Base-by-base conservation (phyloP, 1,284 basidiomycete species). In the Xerocomus amazonicus region DNA sequence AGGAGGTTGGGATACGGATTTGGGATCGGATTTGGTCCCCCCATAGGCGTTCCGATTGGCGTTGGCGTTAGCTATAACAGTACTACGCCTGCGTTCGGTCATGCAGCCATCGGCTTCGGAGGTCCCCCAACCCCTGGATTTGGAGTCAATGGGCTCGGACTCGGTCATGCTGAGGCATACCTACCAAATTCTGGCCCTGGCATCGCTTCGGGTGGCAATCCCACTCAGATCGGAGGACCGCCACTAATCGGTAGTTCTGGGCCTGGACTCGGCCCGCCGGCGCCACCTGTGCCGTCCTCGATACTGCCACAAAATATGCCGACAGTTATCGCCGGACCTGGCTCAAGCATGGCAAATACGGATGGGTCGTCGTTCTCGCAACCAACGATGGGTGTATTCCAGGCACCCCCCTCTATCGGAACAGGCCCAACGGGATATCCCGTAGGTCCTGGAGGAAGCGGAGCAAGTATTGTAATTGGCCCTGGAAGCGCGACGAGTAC, bases 1-100 rank as follows among this genome's bases (percentile, higher is more conserved):
- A 73, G 77, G 48, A 58, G 57, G 26, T 65, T 73, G 50, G 57
- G 59, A 13, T 66, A 42, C 34, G 56, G 62, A 31, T 67, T 66
- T 6, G 63, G 65, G 12, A 57, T 63, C 29, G 64, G 63, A 23
- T 64, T 63, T 6, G 61, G 62, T 29, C 59, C 62, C 38, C 55
- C 65, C 10, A 59, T 59, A n/a, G 55, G 62, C 26, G 51, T 57
- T 40, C 51, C 60, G n/a, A 55, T 63, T 17, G 60, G 58, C 5
- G 43, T 62, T 34, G 48, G 50, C 14, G 42, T 59, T 16, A 49
- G 59, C 40, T 63, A 60, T 40, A 59, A 47, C 13, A 27, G 27
- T 6, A 14, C 46, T 10, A 7, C 63, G 26, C 41, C 62, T 14
- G 65, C 50, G 2, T 64, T 62, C 43, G 57, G 53, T 40, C 52